phyloP scores from a whole-genome alignment of 495 filamentous ascomycete genomes.

The Penicillium dipodomyicola region DNA sequence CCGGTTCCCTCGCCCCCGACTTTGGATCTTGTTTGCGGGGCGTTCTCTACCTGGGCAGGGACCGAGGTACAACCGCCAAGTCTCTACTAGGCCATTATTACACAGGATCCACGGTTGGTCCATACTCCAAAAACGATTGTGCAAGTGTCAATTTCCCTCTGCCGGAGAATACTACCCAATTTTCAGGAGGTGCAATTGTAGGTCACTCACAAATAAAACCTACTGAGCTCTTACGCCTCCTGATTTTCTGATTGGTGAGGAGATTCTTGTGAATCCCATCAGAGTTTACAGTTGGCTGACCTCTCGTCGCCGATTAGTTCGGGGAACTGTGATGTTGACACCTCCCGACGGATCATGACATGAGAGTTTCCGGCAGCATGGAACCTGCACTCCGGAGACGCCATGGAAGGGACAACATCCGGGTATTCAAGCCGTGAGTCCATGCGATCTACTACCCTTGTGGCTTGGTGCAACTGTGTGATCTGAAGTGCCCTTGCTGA shows the following conservation, averaged over 20 bases:
- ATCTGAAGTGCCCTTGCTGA: conserved; percentile 10
- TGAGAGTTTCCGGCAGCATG: conserved; percentile 32
- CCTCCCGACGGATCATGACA: conserved; percentile 25
- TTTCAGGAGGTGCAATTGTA: conserved; percentile 19
- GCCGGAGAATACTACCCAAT: conserved; percentile 21
- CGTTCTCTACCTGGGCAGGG: conserved; percentile 9
- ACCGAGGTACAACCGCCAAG: conserved; percentile 23
- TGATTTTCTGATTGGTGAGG: conserved; percentile 11
- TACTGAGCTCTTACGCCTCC: conserved; percentile 2
- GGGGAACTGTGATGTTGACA: conserved; percentile 24
- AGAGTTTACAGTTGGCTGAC: conserved; percentile 10
- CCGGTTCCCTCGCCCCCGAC: conserved; percentile 6
- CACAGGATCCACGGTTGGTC: conserved; percentile 29
- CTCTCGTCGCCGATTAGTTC: conserved; percentile 11
- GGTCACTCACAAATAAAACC: background rate
- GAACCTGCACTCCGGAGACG: conserved; percentile 29
- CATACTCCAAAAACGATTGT: conserved; percentile 15
- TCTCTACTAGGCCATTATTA: conserved; percentile 5
- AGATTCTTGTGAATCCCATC: conserved; percentile 10
- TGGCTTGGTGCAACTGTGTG: conserved; percentile 12
- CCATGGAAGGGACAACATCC: conserved; percentile 25
- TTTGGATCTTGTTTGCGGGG: conserved; percentile 13
- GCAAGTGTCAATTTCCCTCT: conserved; percentile 14
- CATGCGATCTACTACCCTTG: conserved; percentile 18
- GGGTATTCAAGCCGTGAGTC: conserved; percentile 31